Base-by-base conservation (phyloP, 352 stramenopile genomes). In the Paralagenidium karlingii region DNA sequence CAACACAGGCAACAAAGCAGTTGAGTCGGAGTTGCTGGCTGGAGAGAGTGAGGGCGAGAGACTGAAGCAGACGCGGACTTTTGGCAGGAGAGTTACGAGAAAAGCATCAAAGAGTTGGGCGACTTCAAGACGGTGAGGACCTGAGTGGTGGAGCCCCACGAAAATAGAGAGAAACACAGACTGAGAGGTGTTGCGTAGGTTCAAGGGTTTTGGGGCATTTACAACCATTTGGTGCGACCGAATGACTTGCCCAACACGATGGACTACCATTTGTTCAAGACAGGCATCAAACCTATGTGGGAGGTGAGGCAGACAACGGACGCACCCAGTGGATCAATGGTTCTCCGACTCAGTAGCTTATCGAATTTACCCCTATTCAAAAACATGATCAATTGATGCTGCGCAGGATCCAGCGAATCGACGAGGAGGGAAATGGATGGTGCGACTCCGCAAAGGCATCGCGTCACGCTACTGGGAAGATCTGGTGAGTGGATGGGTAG, bases 231-330 rank as follows among this genome's bases (percentile, higher is more conserved):
- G 38, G 62, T 92, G 32, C 75, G 87, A 24, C 84, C 87, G 15
- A 93, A 94, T 56, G 82, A 96, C 38, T 60, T 96, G 10, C 64
- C 68, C 19, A 91, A 85, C 53, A 84, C 73, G 3, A 93, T 92
- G 63, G 87, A 96, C 46, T 94, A 94, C 45, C 82, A 96, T 45
- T 60, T 96, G 22, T 96, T 96, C 47, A 94, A 94, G 55, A 82
- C 88, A 3, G 87, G 85, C 25, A 96, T 96, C 49, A 96, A 94
- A 59, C 87, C 87, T 11, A 94, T 94, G 58, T 96, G 87, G 87
- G 87, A 96, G 49, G 59, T 70, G 37, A 24, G 40, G 30, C 11
- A 2, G 10, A 32, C 8, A 44, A 6, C 15, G 24, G 15, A 31
- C 16, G 22, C 19, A 36, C 7, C 19, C 30, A 16, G 7, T 36